A percentile compares a stretch with the other conserved stretches of the same genome.
Conservation (phyloP, 495 filamentous ascomycete genomes). For the Aspergillus wentii region DNA sequence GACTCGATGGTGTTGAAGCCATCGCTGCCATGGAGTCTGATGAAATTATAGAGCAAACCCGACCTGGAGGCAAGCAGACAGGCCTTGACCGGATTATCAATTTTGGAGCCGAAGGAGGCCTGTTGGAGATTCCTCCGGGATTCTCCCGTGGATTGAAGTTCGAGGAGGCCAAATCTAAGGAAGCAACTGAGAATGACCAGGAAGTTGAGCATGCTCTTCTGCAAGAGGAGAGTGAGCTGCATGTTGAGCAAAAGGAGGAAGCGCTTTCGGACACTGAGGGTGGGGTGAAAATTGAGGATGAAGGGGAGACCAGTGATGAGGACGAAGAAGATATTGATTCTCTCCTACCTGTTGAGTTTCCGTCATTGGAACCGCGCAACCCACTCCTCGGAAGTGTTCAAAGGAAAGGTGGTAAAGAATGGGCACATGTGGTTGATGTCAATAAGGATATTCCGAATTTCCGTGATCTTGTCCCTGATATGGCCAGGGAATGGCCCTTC, state of each 20-base stretch:
- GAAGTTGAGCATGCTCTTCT: constrained; percentile 72
- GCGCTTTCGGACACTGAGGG: constrained; percentile 25
- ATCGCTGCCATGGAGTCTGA: constrained; percentile 72
- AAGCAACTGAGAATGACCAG: constrained; percentile 53
- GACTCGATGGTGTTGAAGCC: constrained; percentile 81
- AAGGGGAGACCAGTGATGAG: constrained; percentile 49
- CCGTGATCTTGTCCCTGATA: constrained; percentile 85
- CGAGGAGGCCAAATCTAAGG: constrained; percentile 52
- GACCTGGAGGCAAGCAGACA: constrained; percentile 35
- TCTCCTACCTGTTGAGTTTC: constrained; percentile 88
- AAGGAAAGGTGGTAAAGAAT: constrained; percentile 75
- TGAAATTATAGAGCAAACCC: constrained; percentile 34
- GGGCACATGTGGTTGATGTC: constrained; percentile 97
- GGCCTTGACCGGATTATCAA: constrained; percentile 75
- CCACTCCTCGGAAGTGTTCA: constrained; percentile 65
- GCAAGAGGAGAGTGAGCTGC: constrained; percentile 52
- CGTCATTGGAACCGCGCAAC: constrained; percentile 80
- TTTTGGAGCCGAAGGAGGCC: constrained; percentile 68
- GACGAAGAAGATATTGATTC: constrained; percentile 88
- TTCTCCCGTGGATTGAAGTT: constrained; percentile 75
- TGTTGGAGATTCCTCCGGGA: constrained; percentile 80
- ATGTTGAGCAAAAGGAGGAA: constrained; percentile 28
- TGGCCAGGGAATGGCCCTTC: constrained; percentile 94
- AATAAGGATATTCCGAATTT: constrained; percentile 90
- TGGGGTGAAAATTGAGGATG: constrained; percentile 41